phyloP scores from a whole-genome alignment of 768 basidiomycete genomes.

The Termitomyces sp. region DNA sequence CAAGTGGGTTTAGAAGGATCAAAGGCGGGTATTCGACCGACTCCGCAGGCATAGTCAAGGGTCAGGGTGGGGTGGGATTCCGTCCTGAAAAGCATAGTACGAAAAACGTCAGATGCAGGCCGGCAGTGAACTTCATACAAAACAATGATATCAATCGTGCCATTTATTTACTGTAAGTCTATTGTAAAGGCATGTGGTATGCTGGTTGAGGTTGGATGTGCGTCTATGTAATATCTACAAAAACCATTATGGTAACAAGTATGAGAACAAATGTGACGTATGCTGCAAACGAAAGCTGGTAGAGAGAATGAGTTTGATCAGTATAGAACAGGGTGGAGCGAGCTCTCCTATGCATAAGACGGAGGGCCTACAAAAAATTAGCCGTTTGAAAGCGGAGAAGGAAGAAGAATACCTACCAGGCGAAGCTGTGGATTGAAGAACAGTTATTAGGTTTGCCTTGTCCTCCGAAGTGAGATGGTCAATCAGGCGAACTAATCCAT shows the following conservation, averaged over 20 bases:
- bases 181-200: slow-evolving; percentile 1
- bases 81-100: no score
- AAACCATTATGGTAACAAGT: slow-evolving; percentile 13
- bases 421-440: slow-evolving; percentile 53
- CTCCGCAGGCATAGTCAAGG: no score
- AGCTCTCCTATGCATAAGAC: slow-evolving; percentile 21
- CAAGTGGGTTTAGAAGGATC: no score
- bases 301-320: neutral
- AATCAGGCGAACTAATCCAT: slow-evolving; percentile 68
- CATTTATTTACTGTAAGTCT: neutral
- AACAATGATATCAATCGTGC: neutral
- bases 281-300: slow-evolving; percentile 8
- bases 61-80: no score
- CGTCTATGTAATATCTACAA: slow-evolving; percentile 6
- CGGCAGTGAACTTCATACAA: no score
- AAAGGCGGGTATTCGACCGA: no score
- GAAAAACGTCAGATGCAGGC: no score
- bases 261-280: slow-evolving; percentile 14
- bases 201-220: neutral
- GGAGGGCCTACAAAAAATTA: slow-evolving; percentile 26
- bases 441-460: slow-evolving; percentile 49
- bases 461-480: slow-evolving; percentile 73
- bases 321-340: neutral
- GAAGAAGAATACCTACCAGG: slow-evolving; percentile 41
- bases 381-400: neutral